Evolutionary conservation across 163 green algal species (phyloP).

Genomic region (Trebouxia gelatinosa): DNA sequence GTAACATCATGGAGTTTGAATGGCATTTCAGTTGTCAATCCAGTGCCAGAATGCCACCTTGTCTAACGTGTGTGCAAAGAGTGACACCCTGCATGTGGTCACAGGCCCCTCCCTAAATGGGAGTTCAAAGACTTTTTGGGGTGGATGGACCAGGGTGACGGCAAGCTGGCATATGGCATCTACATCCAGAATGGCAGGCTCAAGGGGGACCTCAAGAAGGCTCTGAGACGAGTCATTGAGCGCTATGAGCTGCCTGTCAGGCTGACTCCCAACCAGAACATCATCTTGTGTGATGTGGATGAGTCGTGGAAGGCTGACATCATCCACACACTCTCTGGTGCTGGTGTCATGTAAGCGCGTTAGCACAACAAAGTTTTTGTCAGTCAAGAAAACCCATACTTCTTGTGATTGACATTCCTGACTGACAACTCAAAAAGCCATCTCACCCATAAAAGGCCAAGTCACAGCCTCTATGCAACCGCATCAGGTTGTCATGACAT

Average conservation of each 20-base stretch:
- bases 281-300: slow-evolving; percentile 93
- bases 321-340: slow-evolving; percentile 47
- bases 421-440: no score
- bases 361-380: no score
- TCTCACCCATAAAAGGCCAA: no score
- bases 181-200: slow-evolving; percentile 93
- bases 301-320: slow-evolving; percentile 89
- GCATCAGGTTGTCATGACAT: no score
- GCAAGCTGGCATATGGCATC: slow-evolving; percentile 88
- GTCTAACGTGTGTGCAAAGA: no score
- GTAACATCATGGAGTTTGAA: no score
- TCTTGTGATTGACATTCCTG: no score
- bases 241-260: slow-evolving; percentile 88
- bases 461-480: no score
- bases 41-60: no score
- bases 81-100: no score
- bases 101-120: slow-evolving; percentile 88
- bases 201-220: slow-evolving; percentile 95
- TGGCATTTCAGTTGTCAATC: no score
- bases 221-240: slow-evolving; percentile 92
- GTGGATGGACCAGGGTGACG: slow-evolving; percentile 96
- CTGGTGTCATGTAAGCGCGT: slow-evolving; percentile 30
- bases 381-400: no score
- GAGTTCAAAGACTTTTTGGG: slow-evolving; percentile 95
- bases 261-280: slow-evolving; percentile 96